Conservation (phyloP, 192 early-diverging fungal genomes). For the Entrophospora sp. region DNA sequence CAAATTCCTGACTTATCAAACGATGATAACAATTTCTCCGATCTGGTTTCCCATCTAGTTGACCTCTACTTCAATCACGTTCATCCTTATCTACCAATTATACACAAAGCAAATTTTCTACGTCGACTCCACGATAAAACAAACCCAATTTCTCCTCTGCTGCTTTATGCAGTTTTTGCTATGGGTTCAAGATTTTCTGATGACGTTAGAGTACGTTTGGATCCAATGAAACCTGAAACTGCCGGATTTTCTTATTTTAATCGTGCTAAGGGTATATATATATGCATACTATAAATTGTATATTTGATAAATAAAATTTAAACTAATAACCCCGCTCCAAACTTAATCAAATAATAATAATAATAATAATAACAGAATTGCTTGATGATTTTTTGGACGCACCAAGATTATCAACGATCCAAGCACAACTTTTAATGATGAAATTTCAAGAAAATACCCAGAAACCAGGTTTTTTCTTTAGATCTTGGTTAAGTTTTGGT, state of each 20-base stretch:
- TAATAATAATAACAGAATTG: constrained; percentile 6
- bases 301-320: too few species aligned
- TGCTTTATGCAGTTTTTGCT: constrained; percentile 45
- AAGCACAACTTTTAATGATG: constrained; percentile 37
- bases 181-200: constrained; percentile 19
- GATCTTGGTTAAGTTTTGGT: constrained; percentile 43
- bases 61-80: constrained; percentile 44
- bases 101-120: constrained; percentile 42
- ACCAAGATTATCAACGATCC: constrained; percentile 41
- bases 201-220: background rate
- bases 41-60: constrained; percentile 17
- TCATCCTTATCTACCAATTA: constrained; percentile 39
- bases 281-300: too few species aligned
- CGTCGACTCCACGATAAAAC: constrained; percentile 30
- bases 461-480: constrained; percentile 35
- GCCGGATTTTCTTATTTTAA: constrained; percentile 1
- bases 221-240: constrained; percentile 1
- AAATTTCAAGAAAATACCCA: constrained; percentile 42
- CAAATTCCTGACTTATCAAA: background rate
- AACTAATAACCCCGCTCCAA: too few species aligned
- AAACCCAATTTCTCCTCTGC: constrained; percentile 34
- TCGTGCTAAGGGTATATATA: background rate
- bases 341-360: background rate
- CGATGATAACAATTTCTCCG: background rate
- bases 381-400: constrained; percentile 40